Evolutionary conservation across 2,329 filamentous ascomycete species (phyloP).

Genomic region (Neofusicoccum parvum): DNA sequence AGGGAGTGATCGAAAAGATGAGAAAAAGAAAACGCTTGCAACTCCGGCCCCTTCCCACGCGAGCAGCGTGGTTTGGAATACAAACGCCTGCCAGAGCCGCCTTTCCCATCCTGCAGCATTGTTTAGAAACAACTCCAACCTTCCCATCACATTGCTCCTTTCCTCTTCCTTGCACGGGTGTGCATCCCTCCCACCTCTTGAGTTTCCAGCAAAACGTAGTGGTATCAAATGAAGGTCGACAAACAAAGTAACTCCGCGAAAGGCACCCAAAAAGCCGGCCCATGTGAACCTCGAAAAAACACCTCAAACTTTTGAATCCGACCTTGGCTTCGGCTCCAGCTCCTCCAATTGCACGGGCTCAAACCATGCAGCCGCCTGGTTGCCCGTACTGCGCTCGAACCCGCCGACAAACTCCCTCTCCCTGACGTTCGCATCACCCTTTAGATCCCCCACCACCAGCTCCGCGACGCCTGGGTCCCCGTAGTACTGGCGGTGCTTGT

Average conservation of each 20-base stretch:
- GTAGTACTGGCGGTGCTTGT: constrained; percentile 12
- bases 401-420: not conserved
- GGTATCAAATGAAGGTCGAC: constrained; percentile 12
- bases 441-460: constrained; percentile 11
- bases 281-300: too few relatives aligned
- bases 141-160: not conserved
- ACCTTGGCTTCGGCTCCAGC: not conserved
- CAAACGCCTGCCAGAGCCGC: not conserved
- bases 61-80: too few relatives aligned
- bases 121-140: not conserved
- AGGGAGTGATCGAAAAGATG: too few relatives aligned
- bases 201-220: not conserved
- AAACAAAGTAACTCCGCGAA: not conserved
- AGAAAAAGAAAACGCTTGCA: too few relatives aligned
- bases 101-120: not conserved
- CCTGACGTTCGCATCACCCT: not conserved
- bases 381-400: not conserved
- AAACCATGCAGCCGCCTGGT: constrained; percentile 18
- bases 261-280: not conserved
- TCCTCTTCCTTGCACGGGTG: not conserved
- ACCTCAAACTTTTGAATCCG: not conserved
- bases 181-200: too few relatives aligned
- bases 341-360: constrained; percentile 17
- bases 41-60: too few relatives aligned
- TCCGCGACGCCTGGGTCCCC: constrained; percentile 2